phyloP scores from a whole-genome alignment of 257 asterid genomes.

The Solanum dulcamara region DNA sequence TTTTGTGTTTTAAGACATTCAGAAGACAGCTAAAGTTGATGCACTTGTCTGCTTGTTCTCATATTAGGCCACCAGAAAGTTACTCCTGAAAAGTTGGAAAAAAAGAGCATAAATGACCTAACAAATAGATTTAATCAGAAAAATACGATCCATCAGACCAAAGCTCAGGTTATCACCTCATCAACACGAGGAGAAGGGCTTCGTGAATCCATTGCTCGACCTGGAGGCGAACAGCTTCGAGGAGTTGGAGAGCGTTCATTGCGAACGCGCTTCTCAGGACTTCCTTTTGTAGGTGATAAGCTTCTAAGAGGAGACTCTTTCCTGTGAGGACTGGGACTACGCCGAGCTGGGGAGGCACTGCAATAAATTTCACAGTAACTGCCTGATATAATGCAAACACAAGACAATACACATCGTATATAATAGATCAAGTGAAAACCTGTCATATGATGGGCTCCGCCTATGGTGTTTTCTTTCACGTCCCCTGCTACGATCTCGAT shows the following conservation, averaged over 20 bases:
- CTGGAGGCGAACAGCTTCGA: not conserved
- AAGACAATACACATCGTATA: not conserved
- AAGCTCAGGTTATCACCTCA: not conserved
- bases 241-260: conserved; percentile 8
- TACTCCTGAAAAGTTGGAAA: conserved; percentile 5
- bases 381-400: not conserved
- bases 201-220: not conserved
- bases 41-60: not conserved
- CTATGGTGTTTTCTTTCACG: conserved; percentile 1
- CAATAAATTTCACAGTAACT: not conserved
- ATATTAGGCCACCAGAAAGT: not conserved
- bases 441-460: conserved; percentile 16
- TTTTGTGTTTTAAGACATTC: not conserved
- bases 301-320: conserved; percentile 10
- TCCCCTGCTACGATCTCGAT: conserved; percentile 4
- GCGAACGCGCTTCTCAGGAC: conserved; percentile 2
- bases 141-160: not conserved
- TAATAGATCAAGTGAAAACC: conserved; percentile 4
- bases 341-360: conserved; percentile 10
- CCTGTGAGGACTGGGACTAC: conserved; percentile 9
- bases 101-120: not conserved
- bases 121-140: not conserved
- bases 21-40: not conserved
- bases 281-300: conserved; percentile 10
- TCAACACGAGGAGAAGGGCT: conserved; percentile 6